phyloP scores from a whole-genome alignment of 805 yeast genomes.

The Candida tammaniensis region DNA sequence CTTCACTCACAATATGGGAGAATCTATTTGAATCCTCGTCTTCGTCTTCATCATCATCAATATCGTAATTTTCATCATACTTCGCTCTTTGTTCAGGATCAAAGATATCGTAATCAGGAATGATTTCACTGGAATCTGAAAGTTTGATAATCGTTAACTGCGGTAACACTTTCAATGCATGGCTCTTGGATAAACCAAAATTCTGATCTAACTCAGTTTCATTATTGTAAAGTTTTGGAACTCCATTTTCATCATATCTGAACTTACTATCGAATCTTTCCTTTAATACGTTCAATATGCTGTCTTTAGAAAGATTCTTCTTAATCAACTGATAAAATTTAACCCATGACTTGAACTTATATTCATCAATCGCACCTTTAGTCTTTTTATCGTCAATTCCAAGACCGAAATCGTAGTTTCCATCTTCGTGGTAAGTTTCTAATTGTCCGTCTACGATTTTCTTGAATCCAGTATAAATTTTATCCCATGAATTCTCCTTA shows the following conservation, averaged over 20 bases:
- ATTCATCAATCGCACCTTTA: conserved; percentile 32
- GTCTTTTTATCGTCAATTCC: conserved; percentile 53
- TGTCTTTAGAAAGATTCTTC: conserved; percentile 64
- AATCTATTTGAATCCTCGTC: conserved; percentile 38
- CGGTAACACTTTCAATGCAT: conserved; percentile 59
- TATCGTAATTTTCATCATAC: conserved; percentile 18
- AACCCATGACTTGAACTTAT: conserved; percentile 63
- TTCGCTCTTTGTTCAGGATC: conserved; percentile 20
- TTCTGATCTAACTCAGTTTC: conserved; percentile 67
- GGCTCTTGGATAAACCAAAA: conserved; percentile 57
- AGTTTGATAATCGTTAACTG: conserved; percentile 54
- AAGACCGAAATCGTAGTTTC: conserved; percentile 57
- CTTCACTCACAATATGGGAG: conserved; percentile 54
- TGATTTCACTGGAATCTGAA: conserved; percentile 51
- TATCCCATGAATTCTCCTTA: conserved; percentile 58
- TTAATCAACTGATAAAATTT: conserved; percentile 55
- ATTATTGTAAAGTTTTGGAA: conserved; percentile 80
- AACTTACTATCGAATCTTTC: conserved; percentile 81
- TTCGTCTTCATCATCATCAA: conserved; percentile 22
- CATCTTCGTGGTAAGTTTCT: conserved; percentile 17
- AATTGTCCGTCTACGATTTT: conserved; percentile 7
- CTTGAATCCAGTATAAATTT: conserved; percentile 44
- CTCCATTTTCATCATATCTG: conserved; percentile 76
- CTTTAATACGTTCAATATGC: conserved; percentile 60
- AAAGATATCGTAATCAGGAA: conserved; percentile 54